Base-by-base conservation (phyloP, 805 yeast genomes). In the Cyberlindnera lachancei region DNA sequence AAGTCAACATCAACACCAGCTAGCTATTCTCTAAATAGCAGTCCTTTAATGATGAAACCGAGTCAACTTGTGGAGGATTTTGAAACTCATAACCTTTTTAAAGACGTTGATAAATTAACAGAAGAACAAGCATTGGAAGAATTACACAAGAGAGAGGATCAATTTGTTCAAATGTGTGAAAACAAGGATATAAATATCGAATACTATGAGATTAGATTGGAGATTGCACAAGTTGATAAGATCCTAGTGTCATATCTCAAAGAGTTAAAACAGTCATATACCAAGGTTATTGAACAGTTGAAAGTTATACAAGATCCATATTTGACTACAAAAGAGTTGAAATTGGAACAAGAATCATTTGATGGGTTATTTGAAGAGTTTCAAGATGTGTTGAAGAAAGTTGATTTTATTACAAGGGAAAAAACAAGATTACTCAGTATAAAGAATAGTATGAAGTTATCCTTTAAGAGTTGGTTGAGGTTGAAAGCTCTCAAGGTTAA, bases 1-100 rank as follows among this genome's bases (percentile, higher is more conserved):
- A 32, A 4, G 20, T 39, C 2, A n/a, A 36, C 7, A n/a, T 29
- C 11, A 40, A 37, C 21, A 8, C n/a, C n/a, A n/a, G n/a, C n/a
- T n/a, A n/a, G n/a, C n/a, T n/a, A n/a, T n/a, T n/a, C n/a, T n/a
- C n/a, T n/a, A n/a, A n/a, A n/a, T n/a, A n/a, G n/a, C n/a, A n/a
- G n/a, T n/a, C n/a, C n/a, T n/a, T n/a, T n/a, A n/a, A n/a, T n/a
- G n/a, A n/a, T n/a, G n/a, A n/a, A n/a, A n/a, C n/a, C n/a, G n/a
- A n/a, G n/a, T n/a, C n/a, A n/a, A n/a, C n/a, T n/a, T n/a, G n/a
- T n/a, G n/a, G n/a, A n/a, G n/a, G n/a, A n/a, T n/a, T n/a, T n/a
- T n/a, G n/a, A n/a, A n/a, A n/a, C n/a, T n/a, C n/a, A n/a, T n/a
- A n/a, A n/a, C n/a, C n/a, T n/a, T n/a, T n/a, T n/a, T n/a, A n/a